A percentile compares a stretch with the other conserved stretches of the same genome.
Evolutionary conservation across 345 rosid genomes (phyloP).

Genomic region (Populus simonii): DNA sequence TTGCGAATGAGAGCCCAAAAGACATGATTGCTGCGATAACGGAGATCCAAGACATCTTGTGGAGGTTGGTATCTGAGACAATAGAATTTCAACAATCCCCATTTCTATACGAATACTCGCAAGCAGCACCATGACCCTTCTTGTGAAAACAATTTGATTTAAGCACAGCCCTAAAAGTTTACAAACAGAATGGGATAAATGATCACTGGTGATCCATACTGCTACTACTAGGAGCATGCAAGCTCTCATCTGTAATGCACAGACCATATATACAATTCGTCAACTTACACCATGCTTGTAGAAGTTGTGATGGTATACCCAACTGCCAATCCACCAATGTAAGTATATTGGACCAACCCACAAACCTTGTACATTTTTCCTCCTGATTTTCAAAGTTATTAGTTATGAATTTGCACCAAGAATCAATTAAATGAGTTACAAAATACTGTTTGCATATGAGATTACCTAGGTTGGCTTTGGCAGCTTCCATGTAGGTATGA

Average conservation of each 20-base stretch:
- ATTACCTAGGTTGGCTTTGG: slow-evolving; percentile 3
- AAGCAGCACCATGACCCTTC: no score
- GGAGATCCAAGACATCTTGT: slow-evolving; percentile 10
- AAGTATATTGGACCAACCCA: slow-evolving; percentile 7
- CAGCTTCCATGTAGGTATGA: slow-evolving; percentile 1
- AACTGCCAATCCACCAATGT: slow-evolving; percentile 1
- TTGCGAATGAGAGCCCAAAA: slow-evolving; percentile 10
- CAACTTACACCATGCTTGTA: slow-evolving; percentile 15
- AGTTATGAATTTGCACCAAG: no score
- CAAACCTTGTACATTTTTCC: slow-evolving; percentile 7
- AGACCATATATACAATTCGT: not conserved
- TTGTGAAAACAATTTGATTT: no score
- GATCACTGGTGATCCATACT: no score
- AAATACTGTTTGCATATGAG: not conserved
- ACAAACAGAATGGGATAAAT: no score
- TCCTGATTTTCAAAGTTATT: not conserved
- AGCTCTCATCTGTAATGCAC: no score
- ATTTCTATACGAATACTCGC: no score
- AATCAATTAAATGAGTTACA: not conserved
- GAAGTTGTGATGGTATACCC: slow-evolving; percentile 7
- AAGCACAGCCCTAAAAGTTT: no score
- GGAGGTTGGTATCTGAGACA: no score
- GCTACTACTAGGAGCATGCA: no score
- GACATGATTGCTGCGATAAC: slow-evolving; percentile 14
- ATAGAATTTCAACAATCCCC: no score